Percentiles rank a stretch among this genome's conserved stretches.
These are phyloP conservation scores for Venturia carpophila DNA, from an alignment of 2,329 filamentous ascomycete genomes.

Conservation along the genomic window DNA sequence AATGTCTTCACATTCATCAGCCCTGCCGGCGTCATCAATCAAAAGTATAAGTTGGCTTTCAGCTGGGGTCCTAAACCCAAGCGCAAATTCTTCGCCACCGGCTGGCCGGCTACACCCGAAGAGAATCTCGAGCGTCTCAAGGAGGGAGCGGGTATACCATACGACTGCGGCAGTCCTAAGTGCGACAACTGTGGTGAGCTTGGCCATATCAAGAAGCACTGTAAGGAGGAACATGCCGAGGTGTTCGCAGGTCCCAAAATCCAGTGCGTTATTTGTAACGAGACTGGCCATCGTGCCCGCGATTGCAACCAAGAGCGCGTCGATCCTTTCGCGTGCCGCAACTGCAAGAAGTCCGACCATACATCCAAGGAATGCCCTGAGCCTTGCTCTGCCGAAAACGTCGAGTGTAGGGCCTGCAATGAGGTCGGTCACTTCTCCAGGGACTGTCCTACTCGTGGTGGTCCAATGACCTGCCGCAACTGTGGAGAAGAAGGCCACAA, in stretches of 20 bases:
- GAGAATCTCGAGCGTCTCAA: conserved; percentile 58
- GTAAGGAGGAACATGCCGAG: conserved; percentile 47
- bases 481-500: conserved; percentile 28
- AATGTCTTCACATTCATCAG: conserved; percentile 44
- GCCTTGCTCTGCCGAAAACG: conserved; percentile 44
- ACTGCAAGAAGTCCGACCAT: conserved; percentile 49
- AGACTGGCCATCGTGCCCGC: conserved; percentile 57
- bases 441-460: conserved; percentile 16
- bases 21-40: conserved; percentile 49
- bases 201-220: conserved; percentile 55
- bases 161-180: conserved; percentile 50
- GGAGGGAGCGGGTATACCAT: conserved; percentile 54
- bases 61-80: conserved; percentile 53
- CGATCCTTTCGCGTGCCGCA: conserved; percentile 60
- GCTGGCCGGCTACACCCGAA: conserved; percentile 51
- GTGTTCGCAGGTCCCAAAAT: conserved; percentile 39
- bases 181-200: conserved; percentile 58
- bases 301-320: conserved; percentile 52
- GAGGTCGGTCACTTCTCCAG: conserved; percentile 27
- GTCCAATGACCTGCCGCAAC: conserved; percentile 29
- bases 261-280: conserved; percentile 57
- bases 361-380: conserved; percentile 35
- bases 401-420: conserved; percentile 52
- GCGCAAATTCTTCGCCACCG: conserved; percentile 32
- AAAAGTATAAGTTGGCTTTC: conserved; percentile 57